Evolutionary conservation across 129 eudicot genomes (phyloP), one percentile per base, ranked within the genome.

Genomic region (Pulicaria dysenterica): DNA sequence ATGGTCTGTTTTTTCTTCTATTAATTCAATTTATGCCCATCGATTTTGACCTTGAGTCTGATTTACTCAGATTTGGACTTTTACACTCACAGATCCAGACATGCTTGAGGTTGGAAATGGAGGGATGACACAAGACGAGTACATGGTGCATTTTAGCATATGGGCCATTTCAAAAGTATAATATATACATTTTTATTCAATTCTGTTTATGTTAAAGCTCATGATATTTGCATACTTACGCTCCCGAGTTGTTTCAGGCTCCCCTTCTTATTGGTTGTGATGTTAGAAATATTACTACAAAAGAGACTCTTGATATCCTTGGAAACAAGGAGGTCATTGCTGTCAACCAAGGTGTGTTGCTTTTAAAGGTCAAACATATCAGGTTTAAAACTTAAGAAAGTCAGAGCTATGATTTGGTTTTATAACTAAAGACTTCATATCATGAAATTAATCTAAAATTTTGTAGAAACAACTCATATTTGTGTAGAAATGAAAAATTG

Each of bases 101-200:
- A 89, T 92, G 98, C 95, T 92, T 64, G 98, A 92, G 84, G 88
- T 92, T 51, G 96, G 98, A 54, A 92, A 92, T 73, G 96, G 96
- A 69, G 96, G 98, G 76, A 87, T 92, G 98, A 87, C 88, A 3
- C 82, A 83, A 64, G 65, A 89, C 24, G 96, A 92, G 69, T 87
- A 89, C 73, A 83, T 84, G 24, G 89, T 85, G 8, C 98, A 92
- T 69, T 92, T 89, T 77, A 92, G 98, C 83, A 71, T 89, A 60
- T 92, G 98, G 98, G 95, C 96, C 0, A 89, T 92, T 36, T 93
- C 98, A 45, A 93, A 93, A 86, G 96, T 92, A 64, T 3, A 1
- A 16, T 45, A 8, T 2, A 8, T 5, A n/a, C n/a, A 8, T 31
- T 40, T 36, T 43, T 70, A 61, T 51, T 13, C n/a, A 59, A 46